Evolutionary conservation across 208 protist species (phyloP).

Genomic region (Herpetomonas samuelpessoai): DNA sequence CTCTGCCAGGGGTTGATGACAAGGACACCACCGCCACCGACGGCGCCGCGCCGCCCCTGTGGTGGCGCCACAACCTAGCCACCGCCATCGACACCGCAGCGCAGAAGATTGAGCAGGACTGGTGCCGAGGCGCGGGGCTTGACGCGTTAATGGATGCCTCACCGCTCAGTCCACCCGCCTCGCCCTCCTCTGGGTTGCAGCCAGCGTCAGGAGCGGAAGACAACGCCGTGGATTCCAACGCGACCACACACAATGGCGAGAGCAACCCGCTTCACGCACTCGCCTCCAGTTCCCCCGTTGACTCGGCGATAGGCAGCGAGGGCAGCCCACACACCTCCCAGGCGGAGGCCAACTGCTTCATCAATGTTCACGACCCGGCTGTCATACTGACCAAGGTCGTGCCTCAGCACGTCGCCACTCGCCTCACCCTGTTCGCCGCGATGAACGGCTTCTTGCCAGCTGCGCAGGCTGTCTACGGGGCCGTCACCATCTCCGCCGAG

Average conservation of each 20-base stretch:
- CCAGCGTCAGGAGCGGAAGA: no score
- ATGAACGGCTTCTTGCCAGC: neutral
- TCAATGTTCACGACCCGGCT: neutral
- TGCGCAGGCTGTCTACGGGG: neutral
- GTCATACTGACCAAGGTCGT: neutral
- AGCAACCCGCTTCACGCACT: no score
- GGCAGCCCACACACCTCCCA: neutral
- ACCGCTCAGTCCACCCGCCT: neutral
- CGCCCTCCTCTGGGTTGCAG: neutral
- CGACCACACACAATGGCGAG: no score
- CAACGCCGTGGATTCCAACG: no score
- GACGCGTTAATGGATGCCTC: neutral
- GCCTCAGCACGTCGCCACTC: conserved; percentile 5
- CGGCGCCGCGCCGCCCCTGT: no score
- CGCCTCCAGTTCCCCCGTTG: no score
- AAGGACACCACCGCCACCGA: no score
- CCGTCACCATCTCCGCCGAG: neutral
- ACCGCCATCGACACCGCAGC: neutral
- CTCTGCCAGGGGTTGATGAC: no score
- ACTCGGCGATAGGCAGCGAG: no score
- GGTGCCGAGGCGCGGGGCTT: neutral
- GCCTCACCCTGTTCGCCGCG: neutral
- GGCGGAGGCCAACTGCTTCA: neutral
- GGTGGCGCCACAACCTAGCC: neutral
- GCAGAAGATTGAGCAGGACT: neutral